phyloP scores from a whole-genome alignment of 352 stramenopile genomes.

The Pelagophyceae sp. region DNA sequence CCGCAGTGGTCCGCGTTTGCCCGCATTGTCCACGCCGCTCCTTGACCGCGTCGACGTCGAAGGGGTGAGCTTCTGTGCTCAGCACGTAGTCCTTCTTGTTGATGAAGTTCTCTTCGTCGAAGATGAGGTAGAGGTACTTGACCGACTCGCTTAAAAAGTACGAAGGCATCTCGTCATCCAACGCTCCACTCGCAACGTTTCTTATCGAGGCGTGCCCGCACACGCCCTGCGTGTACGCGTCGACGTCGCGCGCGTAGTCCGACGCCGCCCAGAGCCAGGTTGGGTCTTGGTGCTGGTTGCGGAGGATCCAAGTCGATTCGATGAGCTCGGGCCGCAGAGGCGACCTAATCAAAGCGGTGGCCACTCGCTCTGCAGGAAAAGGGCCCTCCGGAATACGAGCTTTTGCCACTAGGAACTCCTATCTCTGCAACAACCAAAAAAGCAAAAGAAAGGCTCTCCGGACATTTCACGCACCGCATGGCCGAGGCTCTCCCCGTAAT shows the following conservation, averaged over 20 bases:
- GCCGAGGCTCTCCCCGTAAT: not conserved
- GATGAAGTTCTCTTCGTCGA: constrained; percentile 87
- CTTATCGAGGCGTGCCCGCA: constrained; percentile 78
- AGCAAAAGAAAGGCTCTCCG: too few species aligned
- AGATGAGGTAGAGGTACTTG: constrained; percentile 98
- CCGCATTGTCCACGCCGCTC: not conserved
- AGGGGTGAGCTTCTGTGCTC: constrained; percentile 90
- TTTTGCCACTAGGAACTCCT: too few species aligned
- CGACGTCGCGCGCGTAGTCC: constrained; percentile 62
- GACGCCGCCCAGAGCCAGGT: constrained; percentile 45
- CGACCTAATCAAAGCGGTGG: too few species aligned
- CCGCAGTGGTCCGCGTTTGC: not conserved
- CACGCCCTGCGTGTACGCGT: constrained; percentile 64
- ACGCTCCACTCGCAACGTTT: constrained; percentile 38
- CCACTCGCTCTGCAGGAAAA: too few species aligned
- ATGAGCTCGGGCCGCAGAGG: constrained; percentile 91
- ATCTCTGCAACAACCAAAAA: constrained; percentile 52
- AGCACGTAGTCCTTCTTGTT: constrained; percentile 79
- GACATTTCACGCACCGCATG: too few species aligned
- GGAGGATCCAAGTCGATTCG: constrained; percentile 91
- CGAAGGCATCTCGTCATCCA: constrained; percentile 94
- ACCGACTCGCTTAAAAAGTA: constrained; percentile 97
- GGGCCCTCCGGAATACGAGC: too few species aligned
- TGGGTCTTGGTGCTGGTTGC: constrained; percentile 62
- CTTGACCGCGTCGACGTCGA: constrained; percentile 41